These are phyloP conservation scores for Apiotrichum porosum DNA, from an alignment of 1,284 basidiomycete genomes.

Conservation along the genomic window DNA sequence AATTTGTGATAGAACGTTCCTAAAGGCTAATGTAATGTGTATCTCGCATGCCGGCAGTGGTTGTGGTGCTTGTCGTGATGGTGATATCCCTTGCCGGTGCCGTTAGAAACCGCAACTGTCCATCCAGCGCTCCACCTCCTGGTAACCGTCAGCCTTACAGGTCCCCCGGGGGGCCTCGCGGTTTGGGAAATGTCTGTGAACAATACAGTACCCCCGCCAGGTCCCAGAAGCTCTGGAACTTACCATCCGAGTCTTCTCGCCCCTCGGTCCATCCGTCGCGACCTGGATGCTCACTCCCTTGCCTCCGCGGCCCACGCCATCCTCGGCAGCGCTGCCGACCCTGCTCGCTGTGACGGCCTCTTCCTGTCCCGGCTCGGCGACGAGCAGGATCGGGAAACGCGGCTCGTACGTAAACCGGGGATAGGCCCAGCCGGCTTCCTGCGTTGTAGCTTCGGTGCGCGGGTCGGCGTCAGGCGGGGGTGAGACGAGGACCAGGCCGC, in stretches of 20 bases:
- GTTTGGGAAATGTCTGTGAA: too few species aligned
- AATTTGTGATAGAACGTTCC: too few species aligned
- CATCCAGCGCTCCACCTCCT: constrained; percentile 49
- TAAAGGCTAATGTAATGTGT: too few species aligned
- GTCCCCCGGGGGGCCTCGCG: too few species aligned
- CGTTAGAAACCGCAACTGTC: constrained; percentile 42
- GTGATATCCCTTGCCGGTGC: not conserved
- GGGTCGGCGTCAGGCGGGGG: constrained; percentile 50
- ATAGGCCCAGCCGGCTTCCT: constrained; percentile 36
- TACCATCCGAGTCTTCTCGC: constrained; percentile 35
- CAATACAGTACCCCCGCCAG: too few species aligned
- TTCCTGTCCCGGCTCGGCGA: constrained; percentile 29
- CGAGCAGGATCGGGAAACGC: constrained; percentile 59
- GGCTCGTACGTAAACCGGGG: constrained; percentile 62
- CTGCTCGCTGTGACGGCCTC: constrained; percentile 10
- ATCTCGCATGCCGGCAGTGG: too few species aligned
- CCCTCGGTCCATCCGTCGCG: constrained; percentile 25
- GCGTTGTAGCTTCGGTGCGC: constrained; percentile 18
- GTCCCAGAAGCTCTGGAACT: constrained; percentile 14
- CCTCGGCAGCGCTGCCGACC: constrained; percentile 19
- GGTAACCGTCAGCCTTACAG: constrained; percentile 9
- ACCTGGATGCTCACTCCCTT: constrained; percentile 38
- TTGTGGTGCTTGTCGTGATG: too few species aligned
- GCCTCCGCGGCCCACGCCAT: constrained; percentile 35
- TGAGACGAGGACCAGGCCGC: constrained; percentile 58